Evolutionary conservation across 768 basidiomycete species (phyloP).

Genomic region (Gloeopeniophorella convolvens): DNA sequence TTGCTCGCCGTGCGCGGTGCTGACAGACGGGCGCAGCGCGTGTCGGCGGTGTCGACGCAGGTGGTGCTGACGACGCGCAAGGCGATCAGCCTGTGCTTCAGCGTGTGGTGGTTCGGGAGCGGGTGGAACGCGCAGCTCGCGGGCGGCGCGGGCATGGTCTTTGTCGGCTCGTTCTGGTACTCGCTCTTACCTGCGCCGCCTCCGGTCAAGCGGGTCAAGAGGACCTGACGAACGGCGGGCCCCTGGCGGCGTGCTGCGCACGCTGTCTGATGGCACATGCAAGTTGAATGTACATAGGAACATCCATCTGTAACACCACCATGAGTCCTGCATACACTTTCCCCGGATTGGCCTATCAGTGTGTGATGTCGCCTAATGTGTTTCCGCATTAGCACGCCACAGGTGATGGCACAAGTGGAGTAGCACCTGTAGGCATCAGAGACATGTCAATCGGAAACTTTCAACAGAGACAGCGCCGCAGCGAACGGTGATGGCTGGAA

Average conservation of each 20-base stretch:
- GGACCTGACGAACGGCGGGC: too few species aligned
- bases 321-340: too few species aligned
- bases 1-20: not conserved
- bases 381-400: too few species aligned
- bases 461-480: not conserved
- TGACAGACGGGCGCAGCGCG: too few species aligned
- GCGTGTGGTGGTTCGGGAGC: slow-evolving; percentile 80
- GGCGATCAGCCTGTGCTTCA: slow-evolving; percentile 71
- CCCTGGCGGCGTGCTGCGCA: too few species aligned
- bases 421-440: too few species aligned
- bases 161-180: slow-evolving; percentile 60
- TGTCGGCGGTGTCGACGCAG: slow-evolving; percentile 77
- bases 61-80: slow-evolving; percentile 76
- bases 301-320: too few species aligned
- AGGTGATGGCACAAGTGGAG: too few species aligned
- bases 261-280: too few species aligned
- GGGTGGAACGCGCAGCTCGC: slow-evolving; percentile 62
- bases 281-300: too few species aligned
- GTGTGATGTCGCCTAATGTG: too few species aligned
- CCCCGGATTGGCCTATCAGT: too few species aligned
- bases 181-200: slow-evolving; percentile 21
- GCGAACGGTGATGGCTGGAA: not conserved
- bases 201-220: slow-evolving; percentile 3
- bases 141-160: slow-evolving; percentile 67
- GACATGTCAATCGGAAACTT: not conserved